Evolutionary conservation across 2,329 filamentous ascomycete species (phyloP).

Genomic region (Mollisiaceae sp.): DNA sequence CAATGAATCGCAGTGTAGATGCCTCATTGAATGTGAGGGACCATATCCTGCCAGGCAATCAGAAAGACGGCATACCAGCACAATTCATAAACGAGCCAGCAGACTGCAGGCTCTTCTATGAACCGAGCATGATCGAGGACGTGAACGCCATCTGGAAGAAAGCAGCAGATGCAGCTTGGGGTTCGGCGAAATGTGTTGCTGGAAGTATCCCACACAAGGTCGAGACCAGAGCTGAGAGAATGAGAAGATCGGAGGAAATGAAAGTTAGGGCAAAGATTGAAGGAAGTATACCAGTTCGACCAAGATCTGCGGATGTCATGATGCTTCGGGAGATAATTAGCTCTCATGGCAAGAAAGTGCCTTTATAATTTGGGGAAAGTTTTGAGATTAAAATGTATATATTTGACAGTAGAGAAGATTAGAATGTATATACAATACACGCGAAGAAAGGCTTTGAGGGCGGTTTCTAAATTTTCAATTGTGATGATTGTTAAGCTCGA

Average conservation of each 20-base stretch:
- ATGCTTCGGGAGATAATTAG: slow-evolving; percentile 4
- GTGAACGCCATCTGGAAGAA: slow-evolving; percentile 56
- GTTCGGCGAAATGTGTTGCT: slow-evolving; percentile 44
- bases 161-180: slow-evolving; percentile 47
- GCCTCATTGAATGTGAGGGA: slow-evolving; percentile 50
- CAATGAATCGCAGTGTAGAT: slow-evolving; percentile 38
- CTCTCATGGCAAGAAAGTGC: slow-evolving; percentile 22
- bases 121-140: slow-evolving; percentile 56
- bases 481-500: not conserved
- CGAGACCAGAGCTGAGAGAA: slow-evolving; percentile 23
- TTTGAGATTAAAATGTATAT: not conserved
- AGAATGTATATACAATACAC: not conserved
- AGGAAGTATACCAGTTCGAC: slow-evolving; percentile 9
- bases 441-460: not conserved
- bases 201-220: slow-evolving; percentile 26
- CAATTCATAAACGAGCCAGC: slow-evolving; percentile 67
- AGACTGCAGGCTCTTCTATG: slow-evolving; percentile 65
- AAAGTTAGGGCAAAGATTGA: slow-evolving; percentile 21
- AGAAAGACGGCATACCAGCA: slow-evolving; percentile 48
- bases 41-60: slow-evolving; percentile 39
- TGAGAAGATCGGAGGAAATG: slow-evolving; percentile 26
- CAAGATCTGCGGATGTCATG: slow-evolving; percentile 12
- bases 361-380: slow-evolving; percentile 12
- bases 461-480: not conserved
- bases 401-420: not conserved